Evolutionary conservation across 148 eudicot genomes (phyloP), one percentile per base, ranked within the genome.

Genomic region (Cornus controversa): DNA sequence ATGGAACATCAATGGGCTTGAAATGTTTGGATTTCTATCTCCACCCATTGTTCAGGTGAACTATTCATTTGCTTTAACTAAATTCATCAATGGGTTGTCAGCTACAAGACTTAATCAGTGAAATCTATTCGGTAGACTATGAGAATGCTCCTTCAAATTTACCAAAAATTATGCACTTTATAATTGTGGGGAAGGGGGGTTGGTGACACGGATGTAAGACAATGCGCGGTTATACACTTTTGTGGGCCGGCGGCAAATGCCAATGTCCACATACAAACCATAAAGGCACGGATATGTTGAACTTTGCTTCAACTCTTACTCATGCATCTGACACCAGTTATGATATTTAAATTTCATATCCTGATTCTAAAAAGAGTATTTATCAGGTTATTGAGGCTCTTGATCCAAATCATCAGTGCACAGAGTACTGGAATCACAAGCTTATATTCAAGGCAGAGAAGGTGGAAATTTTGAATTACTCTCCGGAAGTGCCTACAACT

Each of bases 1-100:
- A 37, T 74, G 78, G n/a, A 74, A 58, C 80, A 77, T 88, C 45
- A 80, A 86, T 37, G 91, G 91, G 54, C 83, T 88, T n/a, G 78
- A 82, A 73, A 88, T 88, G 91, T 88, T 88, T 82, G 91, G 91
- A 65, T 86, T 88, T 60, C 70, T 74, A 75, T 81, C 88, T 1
- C 88, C 85, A 23, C 70, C 81, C 67, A 84, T 89, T 23, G 62
- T 89, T 58, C 83, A 87, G 90, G 92, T 89, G 80, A 65, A 31
- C 63, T 70, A 18, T 8, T 37, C n/a, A 8, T 57, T 36, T 23
- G 23, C 23, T 15, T 36, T 40, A 69, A 13, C 15, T 25, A 45
- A 18, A 6, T 23, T 34, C 57, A 62, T 29, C n/a, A 50, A 76
- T 37, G 78, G n/a, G n/a, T n/a, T n/a, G n/a, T n/a, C n/a, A n/a